Evolutionary conservation across 2,329 filamentous ascomycete species (phyloP).

Genomic region (Claviceps africana): DNA sequence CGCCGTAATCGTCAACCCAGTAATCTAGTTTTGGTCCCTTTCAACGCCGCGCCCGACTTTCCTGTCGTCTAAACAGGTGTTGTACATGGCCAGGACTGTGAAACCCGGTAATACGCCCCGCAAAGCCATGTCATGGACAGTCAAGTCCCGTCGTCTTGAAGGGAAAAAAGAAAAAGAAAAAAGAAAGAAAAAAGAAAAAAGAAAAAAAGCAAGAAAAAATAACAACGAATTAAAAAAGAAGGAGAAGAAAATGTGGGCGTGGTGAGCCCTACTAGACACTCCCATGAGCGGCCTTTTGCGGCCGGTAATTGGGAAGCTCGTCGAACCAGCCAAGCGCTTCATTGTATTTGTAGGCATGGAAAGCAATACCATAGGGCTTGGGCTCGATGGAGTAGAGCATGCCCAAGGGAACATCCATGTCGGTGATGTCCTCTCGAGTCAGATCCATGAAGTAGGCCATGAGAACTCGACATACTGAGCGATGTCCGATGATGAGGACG

Average conservation of each 20-base stretch:
- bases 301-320: slow-evolving; percentile 69
- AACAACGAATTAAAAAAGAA: background rate
- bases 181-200: background rate
- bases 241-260: background rate
- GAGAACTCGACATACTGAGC: slow-evolving; percentile 80
- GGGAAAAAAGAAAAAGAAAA: background rate
- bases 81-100: slow-evolving; percentile 2
- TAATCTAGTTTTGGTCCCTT: background rate
- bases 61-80: background rate
- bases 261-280: slow-evolving; percentile 2
- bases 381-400: slow-evolving; percentile 93
- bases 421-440: slow-evolving; percentile 79
- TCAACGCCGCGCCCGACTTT: background rate
- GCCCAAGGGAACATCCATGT: slow-evolving; percentile 84
- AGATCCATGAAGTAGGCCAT: slow-evolving; percentile 95
- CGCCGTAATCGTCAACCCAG: background rate
- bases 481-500: slow-evolving; percentile 80
- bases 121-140: background rate
- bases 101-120: background rate
- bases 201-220: background rate
- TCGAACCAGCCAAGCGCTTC: slow-evolving; percentile 66
- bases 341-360: slow-evolving; percentile 90
- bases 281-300: slow-evolving; percentile 36
- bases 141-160: background rate
- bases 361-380: slow-evolving; percentile 94